Base-by-base conservation (phyloP, 495 filamentous ascomycete genomes). In the Aspergillus taichungensis region DNA sequence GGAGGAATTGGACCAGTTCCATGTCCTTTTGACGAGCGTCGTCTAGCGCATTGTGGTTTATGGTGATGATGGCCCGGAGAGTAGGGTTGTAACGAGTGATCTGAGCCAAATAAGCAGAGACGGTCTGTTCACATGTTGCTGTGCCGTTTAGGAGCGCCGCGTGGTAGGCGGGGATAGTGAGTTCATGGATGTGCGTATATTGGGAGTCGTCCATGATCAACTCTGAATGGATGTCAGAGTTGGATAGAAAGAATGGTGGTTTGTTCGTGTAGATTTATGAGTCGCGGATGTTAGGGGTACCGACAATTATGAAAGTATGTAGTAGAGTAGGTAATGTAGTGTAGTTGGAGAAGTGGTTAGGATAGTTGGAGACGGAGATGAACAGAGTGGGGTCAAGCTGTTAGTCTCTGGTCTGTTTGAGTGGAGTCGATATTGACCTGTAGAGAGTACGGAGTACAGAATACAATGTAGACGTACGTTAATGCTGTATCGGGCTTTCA, bases 81-180 rank as follows among this genome's bases (percentile, higher is more conserved):
- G 59, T 63, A 8, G 69, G 67, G 55, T 84, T 79, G 51, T 75
- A 70, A 7, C 60, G 55, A 41, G 74, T 65, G 34, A 84, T 78
- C 12, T 77, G 72, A 3, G 68, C 54, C 29, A 83, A 54, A 51
- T 78, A 83, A 13, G 68, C 59, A 13, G 66, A 69, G n/a, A 81
- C 62, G 0, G 83, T 59, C 5, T 58, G 58, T 8, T 71, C 62
- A 55, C 77, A 82, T 18, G 71, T 74, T 30, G 72, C 67, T 12
- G 63, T 52, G 6, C 63, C 60, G n/a, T 59, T 52, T 45, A 64
- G 71, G 33, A 83, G 66, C 10, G 67, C 63, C 48, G 70, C 50
- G 47, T 83, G 79, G 18, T 79, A 64, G 6, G 61, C 58, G 32
- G 66, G 55, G 46, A 84, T 75, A 3, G 75, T 80, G 5, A 80